A percentile compares a stretch with the other conserved stretches of the same genome.
Evolutionary conservation across 768 basidiomycete genomes (phyloP).

Genomic region (Boletus sp.): DNA sequence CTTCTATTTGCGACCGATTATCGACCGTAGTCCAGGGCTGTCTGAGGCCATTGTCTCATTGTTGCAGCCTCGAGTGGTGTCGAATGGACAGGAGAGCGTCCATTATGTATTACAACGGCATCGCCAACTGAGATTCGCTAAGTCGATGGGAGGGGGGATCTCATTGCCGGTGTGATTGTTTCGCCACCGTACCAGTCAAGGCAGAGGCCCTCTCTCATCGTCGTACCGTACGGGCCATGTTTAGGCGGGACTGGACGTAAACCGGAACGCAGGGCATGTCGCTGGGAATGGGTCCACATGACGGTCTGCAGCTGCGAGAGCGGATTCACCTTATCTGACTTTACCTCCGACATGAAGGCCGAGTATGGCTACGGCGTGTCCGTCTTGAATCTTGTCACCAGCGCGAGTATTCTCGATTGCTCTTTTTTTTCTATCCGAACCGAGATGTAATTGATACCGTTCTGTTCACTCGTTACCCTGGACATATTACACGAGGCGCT

Average conservation of each 20-base stretch:
- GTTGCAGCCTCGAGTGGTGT: not conserved
- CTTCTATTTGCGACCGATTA: constrained; percentile 15
- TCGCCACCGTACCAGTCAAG: too few species aligned
- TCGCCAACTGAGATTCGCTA: constrained; percentile 24
- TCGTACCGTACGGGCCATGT: not conserved
- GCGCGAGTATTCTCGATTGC: constrained; percentile 15
- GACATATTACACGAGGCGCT: constrained; percentile 32
- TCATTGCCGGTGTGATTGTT: constrained; percentile 20
- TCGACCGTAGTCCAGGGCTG: constrained; percentile 11
- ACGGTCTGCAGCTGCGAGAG: not conserved
- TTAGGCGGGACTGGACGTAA: constrained; percentile 14
- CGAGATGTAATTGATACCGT: constrained; percentile 33
- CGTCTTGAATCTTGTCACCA: constrained; percentile 16
- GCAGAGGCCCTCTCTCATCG: too few species aligned
- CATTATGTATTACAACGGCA: constrained; percentile 18
- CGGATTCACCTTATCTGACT: constrained; percentile 19
- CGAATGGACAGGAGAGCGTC: not conserved
- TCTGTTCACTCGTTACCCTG: constrained; percentile 27
- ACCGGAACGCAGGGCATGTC: not conserved
- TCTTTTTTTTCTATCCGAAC: constrained; percentile 25
- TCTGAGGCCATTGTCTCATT: not conserved
- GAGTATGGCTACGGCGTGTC: constrained; percentile 18
- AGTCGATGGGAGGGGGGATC: not conserved
- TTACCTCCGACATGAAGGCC: constrained; percentile 11
- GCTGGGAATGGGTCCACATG: not conserved